A percentile compares a stretch with the other conserved stretches of the same genome.
These are phyloP conservation scores for Ilex asprella DNA, from an alignment of 257 asterid genomes.

Conservation along the genomic window DNA sequence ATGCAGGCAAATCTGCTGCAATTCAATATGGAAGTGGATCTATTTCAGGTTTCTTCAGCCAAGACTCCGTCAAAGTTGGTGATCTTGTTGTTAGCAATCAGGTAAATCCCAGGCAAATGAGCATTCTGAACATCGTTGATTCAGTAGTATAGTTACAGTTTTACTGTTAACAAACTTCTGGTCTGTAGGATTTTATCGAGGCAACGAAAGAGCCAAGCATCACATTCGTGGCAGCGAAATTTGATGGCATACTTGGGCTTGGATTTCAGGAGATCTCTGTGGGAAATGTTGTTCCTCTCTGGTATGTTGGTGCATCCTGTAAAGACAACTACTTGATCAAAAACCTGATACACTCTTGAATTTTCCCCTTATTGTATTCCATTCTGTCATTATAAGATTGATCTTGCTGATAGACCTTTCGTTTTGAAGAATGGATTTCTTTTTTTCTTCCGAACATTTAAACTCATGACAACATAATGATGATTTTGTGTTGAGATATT, in stretches of 20 bases:
- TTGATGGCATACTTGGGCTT: constrained; percentile 93
- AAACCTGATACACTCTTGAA: neutral
- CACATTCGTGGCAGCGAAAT: constrained; percentile 80
- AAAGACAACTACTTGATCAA: no score
- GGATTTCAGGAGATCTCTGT: constrained; percentile 91
- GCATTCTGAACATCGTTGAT: neutral
- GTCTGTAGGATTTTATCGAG: constrained; percentile 66
- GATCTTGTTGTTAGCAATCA: constrained; percentile 58
- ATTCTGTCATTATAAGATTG: no score
- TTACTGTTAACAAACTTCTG: constrained; percentile 12
- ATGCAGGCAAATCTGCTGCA: constrained; percentile 75
- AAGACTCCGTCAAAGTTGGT: constrained; percentile 60
- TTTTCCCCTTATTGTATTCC: neutral
- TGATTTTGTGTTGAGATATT: neutral
- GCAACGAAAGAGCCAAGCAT: constrained; percentile 82
- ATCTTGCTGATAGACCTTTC: neutral
- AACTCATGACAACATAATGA: neutral
- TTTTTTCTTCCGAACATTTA: neutral
- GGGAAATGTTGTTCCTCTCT: constrained; percentile 73
- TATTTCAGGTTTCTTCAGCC: constrained; percentile 83
- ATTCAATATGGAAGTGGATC: constrained; percentile 91
- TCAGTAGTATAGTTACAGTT: neutral
- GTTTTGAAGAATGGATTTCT: neutral
- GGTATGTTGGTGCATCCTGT: constrained; percentile 32
- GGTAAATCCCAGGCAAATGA: constrained; percentile 29